Evolutionary conservation across 257 asterid genomes (phyloP), one percentile per base, ranked within the genome.

Genomic region (Cruciata laevipes): DNA sequence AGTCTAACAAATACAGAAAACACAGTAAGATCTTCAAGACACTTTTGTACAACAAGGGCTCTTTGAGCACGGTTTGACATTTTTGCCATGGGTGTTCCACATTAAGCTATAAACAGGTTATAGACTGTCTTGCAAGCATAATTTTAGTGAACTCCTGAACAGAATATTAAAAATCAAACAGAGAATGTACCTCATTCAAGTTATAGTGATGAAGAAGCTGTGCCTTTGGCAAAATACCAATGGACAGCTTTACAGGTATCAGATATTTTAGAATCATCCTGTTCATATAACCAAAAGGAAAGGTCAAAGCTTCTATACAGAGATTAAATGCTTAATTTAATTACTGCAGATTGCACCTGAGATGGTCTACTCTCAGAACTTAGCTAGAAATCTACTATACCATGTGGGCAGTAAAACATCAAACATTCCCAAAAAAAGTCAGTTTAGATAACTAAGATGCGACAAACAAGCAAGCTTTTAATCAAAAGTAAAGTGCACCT

Each of bases 241-340:
- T 83, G 13, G 99, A 93, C 73, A 93, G 89, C 86, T 93, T 93
- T 71, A 93, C 97, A 61, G 99, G 97, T 75, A 90, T 83, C 72
- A 90, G 81, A 81, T 88, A 93, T 73, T 90, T 93, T 73, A 93
- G 85, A 42, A 93, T 90, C 99, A 93, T 88, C 89, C 99, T 90
- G 79, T 75, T 44, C 60, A 20, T 58, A 66, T 13, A 79, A 68
- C 27, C 55, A 24, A 65, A 23, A 79, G 33, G 55, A 30, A 64
- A 63, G 0, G 7, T 6, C 33, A 30, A 63, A 33, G 16, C 49
- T 55, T 11, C 44, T 7, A 51, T 11, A 44, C 20, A 51, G 4
- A 62, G 57, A 52, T 51, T 23, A 21, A 14, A 51, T 2, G 47
- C 16, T 47, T 60, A 10, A 31, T 40, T 6, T 30, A 42, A 42